Percentiles rank a stretch among this genome's conserved stretches.
Conservation (phyloP, 2,329 filamentous ascomycete species). For the Dactylella cylindrospora region DNA sequence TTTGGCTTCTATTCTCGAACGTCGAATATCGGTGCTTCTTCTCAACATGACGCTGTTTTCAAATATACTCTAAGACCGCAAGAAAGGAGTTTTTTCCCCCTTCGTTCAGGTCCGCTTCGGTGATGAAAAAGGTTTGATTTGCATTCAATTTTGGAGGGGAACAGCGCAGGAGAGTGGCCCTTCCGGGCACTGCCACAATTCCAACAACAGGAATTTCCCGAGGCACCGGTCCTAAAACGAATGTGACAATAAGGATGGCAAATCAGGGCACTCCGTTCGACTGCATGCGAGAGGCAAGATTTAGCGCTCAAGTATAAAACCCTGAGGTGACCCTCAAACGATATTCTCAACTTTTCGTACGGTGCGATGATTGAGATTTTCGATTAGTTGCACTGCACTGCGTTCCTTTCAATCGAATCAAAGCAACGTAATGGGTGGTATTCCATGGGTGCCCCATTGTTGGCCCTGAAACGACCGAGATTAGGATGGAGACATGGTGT, state of each 20-base stretch:
- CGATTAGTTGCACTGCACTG: slow-evolving; percentile 17
- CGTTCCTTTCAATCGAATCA: slow-evolving; percentile 21
- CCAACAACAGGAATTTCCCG: slow-evolving; percentile 8
- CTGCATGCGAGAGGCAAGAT: slow-evolving; percentile 31
- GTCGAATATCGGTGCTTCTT: too few relatives aligned
- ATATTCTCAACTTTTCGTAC: slow-evolving; percentile 18
- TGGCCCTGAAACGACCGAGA: slow-evolving; percentile 39
- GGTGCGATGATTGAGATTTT: slow-evolving; percentile 26
- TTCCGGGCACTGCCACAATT: slow-evolving; percentile 37
- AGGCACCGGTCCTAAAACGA: too few relatives aligned
- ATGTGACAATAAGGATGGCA: slow-evolving; percentile 16
- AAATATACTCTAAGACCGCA: too few relatives aligned
- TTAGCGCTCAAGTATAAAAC: slow-evolving; percentile 38
- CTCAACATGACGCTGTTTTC: too few relatives aligned
- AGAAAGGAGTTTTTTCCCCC: too few relatives aligned
- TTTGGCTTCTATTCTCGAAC: too few relatives aligned
- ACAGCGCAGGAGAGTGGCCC: neutral
- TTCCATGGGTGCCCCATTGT: neutral
- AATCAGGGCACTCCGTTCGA: slow-evolving; percentile 17
- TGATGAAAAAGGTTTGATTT: slow-evolving; percentile 12
- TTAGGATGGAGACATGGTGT: slow-evolving; percentile 21
- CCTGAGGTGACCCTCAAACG: slow-evolving; percentile 41
- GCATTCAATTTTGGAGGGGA: slow-evolving; percentile 8
- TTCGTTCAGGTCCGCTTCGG: too few relatives aligned
- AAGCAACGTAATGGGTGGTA: slow-evolving; percentile 4